phyloP scores from a whole-genome alignment of 1,284 basidiomycete genomes.

The Pseudozyma hubeiensis region DNA sequence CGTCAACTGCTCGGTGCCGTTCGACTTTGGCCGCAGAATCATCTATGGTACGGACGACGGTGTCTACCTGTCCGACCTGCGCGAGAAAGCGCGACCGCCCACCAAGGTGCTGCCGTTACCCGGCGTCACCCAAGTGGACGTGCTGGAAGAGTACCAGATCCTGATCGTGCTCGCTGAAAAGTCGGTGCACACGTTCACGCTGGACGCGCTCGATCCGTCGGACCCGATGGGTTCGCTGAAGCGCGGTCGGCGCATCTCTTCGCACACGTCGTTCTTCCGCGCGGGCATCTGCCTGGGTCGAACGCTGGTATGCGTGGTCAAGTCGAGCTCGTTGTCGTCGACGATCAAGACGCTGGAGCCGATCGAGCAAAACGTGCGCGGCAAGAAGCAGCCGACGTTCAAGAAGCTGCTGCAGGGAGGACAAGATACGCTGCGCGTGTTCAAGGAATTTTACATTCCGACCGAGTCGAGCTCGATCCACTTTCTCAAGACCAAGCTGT shows the following conservation, averaged over 20 bases:
- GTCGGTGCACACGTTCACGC: slow-evolving; percentile 93
- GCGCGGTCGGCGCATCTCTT: slow-evolving; percentile 92
- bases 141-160: slow-evolving; percentile 94
- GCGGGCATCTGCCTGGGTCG: slow-evolving; percentile 90
- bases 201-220: slow-evolving; percentile 89
- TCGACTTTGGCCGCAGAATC: slow-evolving; percentile 84
- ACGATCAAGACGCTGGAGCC: slow-evolving; percentile 98
- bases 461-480: slow-evolving; percentile 96
- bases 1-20: slow-evolving; percentile 94
- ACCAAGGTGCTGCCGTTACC: slow-evolving; percentile 88
- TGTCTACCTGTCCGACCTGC: slow-evolving; percentile 90
- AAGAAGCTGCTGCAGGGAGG: slow-evolving; percentile 91
- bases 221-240: slow-evolving; percentile 92
- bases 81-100: slow-evolving; percentile 77
- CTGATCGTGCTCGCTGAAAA: slow-evolving; percentile 89
- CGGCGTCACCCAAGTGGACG: slow-evolving; percentile 94
- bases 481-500: slow-evolving; percentile 96
- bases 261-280: slow-evolving; percentile 98
- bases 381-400: slow-evolving; percentile 83
- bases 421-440: slow-evolving; percentile 92
- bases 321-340: slow-evolving; percentile 90
- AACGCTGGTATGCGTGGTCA: slow-evolving; percentile 97
- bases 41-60: slow-evolving; percentile 98
- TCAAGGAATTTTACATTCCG: slow-evolving; percentile 97
- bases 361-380: slow-evolving; percentile 85